Conservation (phyloP, 768 basidiomycete species). For the Tylopilus sp. region DNA sequence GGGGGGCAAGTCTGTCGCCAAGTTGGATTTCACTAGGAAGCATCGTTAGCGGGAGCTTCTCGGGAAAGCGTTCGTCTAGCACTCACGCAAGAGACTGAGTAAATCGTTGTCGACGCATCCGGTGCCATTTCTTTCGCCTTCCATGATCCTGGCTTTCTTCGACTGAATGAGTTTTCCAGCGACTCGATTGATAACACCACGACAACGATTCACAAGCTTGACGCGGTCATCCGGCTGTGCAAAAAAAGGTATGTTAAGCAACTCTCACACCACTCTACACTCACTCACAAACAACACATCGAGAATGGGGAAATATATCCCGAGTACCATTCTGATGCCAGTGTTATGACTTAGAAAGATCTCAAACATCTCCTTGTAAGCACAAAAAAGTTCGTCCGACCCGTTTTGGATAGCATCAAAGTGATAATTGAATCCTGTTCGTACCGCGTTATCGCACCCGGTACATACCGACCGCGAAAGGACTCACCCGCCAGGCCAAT, state of each 20-base stretch:
- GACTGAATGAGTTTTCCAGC: conserved; percentile 76
- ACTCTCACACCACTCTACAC: not conserved
- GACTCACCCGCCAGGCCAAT: conserved; percentile 79
- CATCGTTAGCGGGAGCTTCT: conserved; percentile 6
- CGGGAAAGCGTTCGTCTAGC: not conserved
- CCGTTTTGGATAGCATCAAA: conserved; percentile 83
- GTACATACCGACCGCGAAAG: not conserved
- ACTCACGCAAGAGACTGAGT: conserved; percentile 71
- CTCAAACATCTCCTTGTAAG: conserved; percentile 85
- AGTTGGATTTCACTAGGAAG: conserved; percentile 74
- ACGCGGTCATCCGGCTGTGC: conserved; percentile 52
- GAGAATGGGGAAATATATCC: conserved; percentile 57
- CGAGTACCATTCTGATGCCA: conserved; percentile 43
- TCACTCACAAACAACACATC: conserved; percentile 53
- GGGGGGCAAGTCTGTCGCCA: conserved; percentile 61
- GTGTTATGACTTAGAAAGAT: conserved; percentile 58
- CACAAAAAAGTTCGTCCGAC: conserved; percentile 70
- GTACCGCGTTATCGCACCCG: conserved; percentile 1
- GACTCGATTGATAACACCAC: conserved; percentile 59
- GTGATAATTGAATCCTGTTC: conserved; percentile 78
- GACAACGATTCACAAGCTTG: conserved; percentile 52
- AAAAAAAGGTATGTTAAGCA: conserved; percentile 2
- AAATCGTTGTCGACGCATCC: conserved; percentile 67
- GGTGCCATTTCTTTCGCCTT: conserved; percentile 51
- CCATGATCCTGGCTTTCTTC: conserved; percentile 70